Percentiles rank a stretch among this genome's conserved stretches.
phyloP scores from a whole-genome alignment of 179 eudicot species.

The Nepenthes alata region DNA sequence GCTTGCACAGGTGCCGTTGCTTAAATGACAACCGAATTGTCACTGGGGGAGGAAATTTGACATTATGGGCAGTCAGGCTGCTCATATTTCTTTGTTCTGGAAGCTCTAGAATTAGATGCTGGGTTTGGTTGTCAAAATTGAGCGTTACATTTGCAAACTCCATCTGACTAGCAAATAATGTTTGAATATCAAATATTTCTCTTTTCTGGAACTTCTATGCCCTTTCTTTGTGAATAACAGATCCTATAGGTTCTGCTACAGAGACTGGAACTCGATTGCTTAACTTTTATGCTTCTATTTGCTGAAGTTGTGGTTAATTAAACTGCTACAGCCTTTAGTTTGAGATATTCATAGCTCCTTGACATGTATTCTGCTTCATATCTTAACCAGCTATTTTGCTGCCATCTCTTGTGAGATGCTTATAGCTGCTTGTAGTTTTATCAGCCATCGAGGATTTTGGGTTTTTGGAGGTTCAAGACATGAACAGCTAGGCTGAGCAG shows the following conservation, averaged over 20 bases:
- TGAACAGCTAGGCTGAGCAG: no score
- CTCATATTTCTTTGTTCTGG: neutral
- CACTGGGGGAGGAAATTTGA: neutral
- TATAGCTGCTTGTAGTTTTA: no score
- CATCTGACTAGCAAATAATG: neutral
- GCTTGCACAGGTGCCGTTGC: conserved; percentile 64
- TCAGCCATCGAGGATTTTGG: no score
- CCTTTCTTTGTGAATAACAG: conserved; percentile 7
- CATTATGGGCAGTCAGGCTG: neutral
- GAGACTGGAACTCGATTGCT: neutral
- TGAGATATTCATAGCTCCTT: no score
- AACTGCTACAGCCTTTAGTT: no score
- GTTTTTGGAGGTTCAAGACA: no score
- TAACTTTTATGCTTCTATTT: no score
- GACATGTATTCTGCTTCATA: no score
- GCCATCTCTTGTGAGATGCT: no score
- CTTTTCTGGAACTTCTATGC: conserved; percentile 3
- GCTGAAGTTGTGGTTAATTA: no score
- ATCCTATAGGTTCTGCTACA: conserved; percentile 6
- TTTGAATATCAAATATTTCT: neutral
- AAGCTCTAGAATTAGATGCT: neutral
- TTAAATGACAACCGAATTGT: conserved; percentile 14
- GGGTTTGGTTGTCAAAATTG: neutral
- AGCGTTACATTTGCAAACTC: neutral
- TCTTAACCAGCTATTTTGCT: no score